These are phyloP conservation scores for Coemansia sp. DNA, from an alignment of 192 early-diverging fungal species.

Conservation along the genomic window DNA sequence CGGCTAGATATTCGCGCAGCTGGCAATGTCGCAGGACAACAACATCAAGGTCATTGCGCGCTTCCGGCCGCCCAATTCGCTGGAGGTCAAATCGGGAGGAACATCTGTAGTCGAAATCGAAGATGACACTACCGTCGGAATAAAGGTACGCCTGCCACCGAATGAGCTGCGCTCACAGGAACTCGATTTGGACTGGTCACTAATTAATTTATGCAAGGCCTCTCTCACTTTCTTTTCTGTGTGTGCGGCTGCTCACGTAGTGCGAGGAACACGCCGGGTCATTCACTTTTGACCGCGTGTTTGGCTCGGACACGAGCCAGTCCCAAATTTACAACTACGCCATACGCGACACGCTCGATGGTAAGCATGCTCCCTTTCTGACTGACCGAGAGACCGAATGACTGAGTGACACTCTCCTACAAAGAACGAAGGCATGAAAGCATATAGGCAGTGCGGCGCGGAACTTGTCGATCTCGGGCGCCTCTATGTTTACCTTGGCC, in stretches of 20 bases:
- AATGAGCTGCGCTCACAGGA: background rate
- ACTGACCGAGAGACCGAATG: background rate
- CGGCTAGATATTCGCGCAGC: background rate
- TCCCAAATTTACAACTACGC: conserved; percentile 90
- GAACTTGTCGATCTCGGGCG: background rate
- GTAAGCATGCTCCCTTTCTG: conserved; percentile 53
- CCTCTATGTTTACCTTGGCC: background rate
- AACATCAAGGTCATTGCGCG: conserved; percentile 98
- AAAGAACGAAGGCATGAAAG: background rate
- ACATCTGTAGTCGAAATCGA: conserved; percentile 81
- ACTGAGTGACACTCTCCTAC: background rate
- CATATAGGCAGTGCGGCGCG: background rate
- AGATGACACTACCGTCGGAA: conserved; percentile 61
- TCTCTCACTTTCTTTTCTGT: background rate
- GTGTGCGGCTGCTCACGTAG: conserved; percentile 15
- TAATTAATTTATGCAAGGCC: conserved; percentile 1
- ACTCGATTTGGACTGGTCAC: no score
- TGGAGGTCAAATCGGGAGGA: conserved; percentile 91
- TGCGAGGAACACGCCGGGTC: conserved; percentile 66
- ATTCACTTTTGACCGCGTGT: conserved; percentile 93
- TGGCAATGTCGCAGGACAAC: conserved; percentile 66
- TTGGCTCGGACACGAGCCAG: conserved; percentile 84
- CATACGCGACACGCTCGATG: conserved; percentile 90
- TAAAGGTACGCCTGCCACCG: conserved; percentile 35
- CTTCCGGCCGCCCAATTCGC: conserved; percentile 93